phyloP scores from a whole-genome alignment of 108 stramenopile genomes.

The Cyclostephanos invisitatus region DNA sequence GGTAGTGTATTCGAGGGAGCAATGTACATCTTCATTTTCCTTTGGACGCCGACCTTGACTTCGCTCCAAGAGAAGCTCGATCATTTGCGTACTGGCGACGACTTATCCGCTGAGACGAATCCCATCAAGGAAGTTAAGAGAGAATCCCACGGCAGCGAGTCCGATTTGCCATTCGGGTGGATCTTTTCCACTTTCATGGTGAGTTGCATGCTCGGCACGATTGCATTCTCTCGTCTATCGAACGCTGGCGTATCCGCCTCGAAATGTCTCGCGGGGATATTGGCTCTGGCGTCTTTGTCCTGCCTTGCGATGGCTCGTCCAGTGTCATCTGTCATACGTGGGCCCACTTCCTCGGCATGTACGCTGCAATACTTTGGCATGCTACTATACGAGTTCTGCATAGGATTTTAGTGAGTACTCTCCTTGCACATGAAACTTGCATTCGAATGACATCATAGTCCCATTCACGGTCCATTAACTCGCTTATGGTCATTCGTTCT shows the following conservation, averaged over 20 bases:
- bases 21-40: constrained; percentile 92
- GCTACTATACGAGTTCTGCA: constrained; percentile 90
- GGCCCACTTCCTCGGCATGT: constrained; percentile 33
- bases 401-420: constrained; percentile 79
- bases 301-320: constrained; percentile 42
- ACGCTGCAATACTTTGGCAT: constrained; percentile 78
- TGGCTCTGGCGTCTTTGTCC: constrained; percentile 58
- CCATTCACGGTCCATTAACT: neutral
- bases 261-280: constrained; percentile 55
- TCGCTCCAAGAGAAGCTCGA: constrained; percentile 33
- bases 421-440: neutral
- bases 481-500: neutral
- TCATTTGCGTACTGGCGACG: neutral
- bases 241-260: constrained; percentile 62
- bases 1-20: constrained; percentile 91
- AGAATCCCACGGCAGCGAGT: constrained; percentile 35
- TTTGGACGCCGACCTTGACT: constrained; percentile 93
- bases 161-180: constrained; percentile 81
- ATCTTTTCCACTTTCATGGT: constrained; percentile 96
- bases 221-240: constrained; percentile 70
- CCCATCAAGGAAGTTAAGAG: neutral
- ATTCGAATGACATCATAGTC: neutral
- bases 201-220: constrained; percentile 90
- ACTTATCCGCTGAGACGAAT: neutral
- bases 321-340: constrained; percentile 37